A percentile compares a stretch with the other conserved stretches of the same genome.
Evolutionary conservation across 1,284 basidiomycete genomes (phyloP).

Genomic region (Trametes versicolor): DNA sequence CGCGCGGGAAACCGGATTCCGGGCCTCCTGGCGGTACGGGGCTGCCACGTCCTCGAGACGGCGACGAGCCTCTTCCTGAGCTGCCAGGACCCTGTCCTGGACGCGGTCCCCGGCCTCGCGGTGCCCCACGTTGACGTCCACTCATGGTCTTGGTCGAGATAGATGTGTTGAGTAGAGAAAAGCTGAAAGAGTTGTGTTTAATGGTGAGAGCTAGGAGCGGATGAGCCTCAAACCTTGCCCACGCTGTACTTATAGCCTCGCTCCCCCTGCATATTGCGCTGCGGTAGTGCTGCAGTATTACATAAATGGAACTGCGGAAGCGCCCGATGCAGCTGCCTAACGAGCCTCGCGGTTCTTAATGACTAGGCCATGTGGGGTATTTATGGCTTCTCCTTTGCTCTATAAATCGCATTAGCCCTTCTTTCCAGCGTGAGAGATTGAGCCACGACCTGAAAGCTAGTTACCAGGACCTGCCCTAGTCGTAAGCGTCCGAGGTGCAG

Average conservation of each 20-base stretch:
- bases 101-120: constrained; percentile 28
- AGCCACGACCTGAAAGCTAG: too few relatives aligned
- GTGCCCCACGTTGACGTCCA: constrained; percentile 20
- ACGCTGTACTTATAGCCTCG: neutral
- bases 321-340: neutral
- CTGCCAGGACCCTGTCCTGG: constrained; percentile 26
- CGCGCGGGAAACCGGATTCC: constrained; percentile 19
- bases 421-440: neutral
- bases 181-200: neutral
- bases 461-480: too few relatives aligned
- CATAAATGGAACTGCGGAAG: constrained; percentile 7
- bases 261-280: neutral
- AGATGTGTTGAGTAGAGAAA: neutral
- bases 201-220: neutral
- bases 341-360: neutral
- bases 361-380: neutral
- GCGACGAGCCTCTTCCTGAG: constrained; percentile 26
- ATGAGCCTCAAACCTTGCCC: neutral
- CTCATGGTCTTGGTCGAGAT: constrained; percentile 15
- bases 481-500: too few relatives aligned
- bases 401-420: neutral
- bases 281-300: constrained; percentile 7
- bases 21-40: constrained; percentile 29
- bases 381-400: neutral
- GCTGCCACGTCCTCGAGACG: constrained; percentile 30